phyloP scores from a whole-genome alignment of 1,284 basidiomycete species.

The Meripilus lineatus region DNA sequence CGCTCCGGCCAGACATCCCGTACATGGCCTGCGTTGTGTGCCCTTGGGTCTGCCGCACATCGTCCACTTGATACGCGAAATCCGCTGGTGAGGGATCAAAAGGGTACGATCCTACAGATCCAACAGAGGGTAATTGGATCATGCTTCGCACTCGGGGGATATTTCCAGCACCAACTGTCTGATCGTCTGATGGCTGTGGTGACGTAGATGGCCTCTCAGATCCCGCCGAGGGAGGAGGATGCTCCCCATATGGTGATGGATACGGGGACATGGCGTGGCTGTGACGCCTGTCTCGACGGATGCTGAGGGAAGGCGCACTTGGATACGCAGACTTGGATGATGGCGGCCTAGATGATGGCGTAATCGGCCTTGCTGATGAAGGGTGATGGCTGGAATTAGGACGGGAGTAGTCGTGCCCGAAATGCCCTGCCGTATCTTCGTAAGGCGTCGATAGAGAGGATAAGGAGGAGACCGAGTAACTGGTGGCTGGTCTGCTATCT shows the following conservation, averaged over 20 bases:
- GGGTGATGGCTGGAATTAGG: conserved; percentile 68
- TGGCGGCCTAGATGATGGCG: conserved; percentile 46
- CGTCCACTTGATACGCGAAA: conserved; percentile 64
- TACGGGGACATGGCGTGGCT: conserved; percentile 82
- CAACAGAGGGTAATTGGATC: conserved; percentile 56
- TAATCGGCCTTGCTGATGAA: conserved; percentile 38
- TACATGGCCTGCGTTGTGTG: conserved; percentile 22
- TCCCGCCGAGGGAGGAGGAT: conserved; percentile 40
- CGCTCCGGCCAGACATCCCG: conserved; percentile 28
- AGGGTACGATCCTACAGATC: conserved; percentile 58
- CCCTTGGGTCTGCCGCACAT: conserved; percentile 17
- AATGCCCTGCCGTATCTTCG: conserved; percentile 48
- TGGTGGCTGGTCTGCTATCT: conserved; percentile 76
- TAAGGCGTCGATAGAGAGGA: conserved; percentile 58
- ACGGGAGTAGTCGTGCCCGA: conserved; percentile 55
- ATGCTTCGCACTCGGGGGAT: conserved; percentile 73
- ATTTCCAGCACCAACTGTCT: conserved; percentile 29
- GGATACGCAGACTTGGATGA: conserved; percentile 57
- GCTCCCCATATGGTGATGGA: conserved; percentile 70
- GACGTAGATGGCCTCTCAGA: conserved; percentile 61
- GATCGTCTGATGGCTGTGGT: conserved; percentile 59
- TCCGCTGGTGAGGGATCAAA: conserved; percentile 64
- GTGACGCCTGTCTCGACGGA: conserved; percentile 67
- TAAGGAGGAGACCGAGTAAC: conserved; percentile 77
- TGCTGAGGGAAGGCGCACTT: conserved; percentile 47